Evolutionary conservation across 495 filamentous ascomycete species (phyloP).

Genomic region (Margaritispora aquatica): DNA sequence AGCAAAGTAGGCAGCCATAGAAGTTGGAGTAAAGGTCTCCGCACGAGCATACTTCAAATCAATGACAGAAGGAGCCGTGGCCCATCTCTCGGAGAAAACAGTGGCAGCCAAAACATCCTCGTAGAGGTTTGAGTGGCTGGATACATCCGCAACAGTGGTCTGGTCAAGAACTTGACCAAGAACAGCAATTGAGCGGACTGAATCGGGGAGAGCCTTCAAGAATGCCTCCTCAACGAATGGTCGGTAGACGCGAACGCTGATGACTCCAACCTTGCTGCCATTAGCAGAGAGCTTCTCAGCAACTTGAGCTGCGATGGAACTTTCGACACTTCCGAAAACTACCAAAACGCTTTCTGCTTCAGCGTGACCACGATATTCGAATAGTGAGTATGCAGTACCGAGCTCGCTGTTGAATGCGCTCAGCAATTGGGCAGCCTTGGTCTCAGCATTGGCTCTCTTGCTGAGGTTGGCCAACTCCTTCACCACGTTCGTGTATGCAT

Average conservation of each 20-base stretch:
- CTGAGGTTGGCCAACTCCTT: conserved; percentile 53
- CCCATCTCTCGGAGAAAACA: conserved; percentile 64
- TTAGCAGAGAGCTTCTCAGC: conserved; percentile 62
- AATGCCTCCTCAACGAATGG: conserved; percentile 95
- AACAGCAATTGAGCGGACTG: conserved; percentile 64
- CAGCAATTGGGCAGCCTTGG: conserved; percentile 68
- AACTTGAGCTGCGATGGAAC: conserved; percentile 77
- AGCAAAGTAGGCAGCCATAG: conserved; percentile 58
- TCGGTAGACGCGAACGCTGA: conserved; percentile 88
- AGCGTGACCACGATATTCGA: conserved; percentile 89
- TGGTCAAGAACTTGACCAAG: conserved; percentile 53
- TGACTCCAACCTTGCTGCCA: conserved; percentile 71
- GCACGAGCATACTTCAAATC: conserved; percentile 89
- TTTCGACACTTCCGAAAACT: conserved; percentile 86
- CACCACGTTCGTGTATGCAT: conserved; percentile 61
- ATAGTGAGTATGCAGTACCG: conserved; percentile 84
- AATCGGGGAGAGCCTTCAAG: conserved; percentile 68
- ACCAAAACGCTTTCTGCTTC: conserved; percentile 75
- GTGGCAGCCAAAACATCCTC: conserved; percentile 82
- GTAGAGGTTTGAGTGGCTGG: conserved; percentile 75
- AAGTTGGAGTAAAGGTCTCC: conserved; percentile 74
- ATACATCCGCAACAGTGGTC: conserved; percentile 55
- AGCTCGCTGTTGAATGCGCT: conserved; percentile 85
- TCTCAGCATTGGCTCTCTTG: conserved; percentile 67
- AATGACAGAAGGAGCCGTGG: conserved; percentile 50